These are phyloP conservation scores for Aspergillus funiculosus DNA, from an alignment of 495 filamentous ascomycete genomes.

Conservation along the genomic window DNA sequence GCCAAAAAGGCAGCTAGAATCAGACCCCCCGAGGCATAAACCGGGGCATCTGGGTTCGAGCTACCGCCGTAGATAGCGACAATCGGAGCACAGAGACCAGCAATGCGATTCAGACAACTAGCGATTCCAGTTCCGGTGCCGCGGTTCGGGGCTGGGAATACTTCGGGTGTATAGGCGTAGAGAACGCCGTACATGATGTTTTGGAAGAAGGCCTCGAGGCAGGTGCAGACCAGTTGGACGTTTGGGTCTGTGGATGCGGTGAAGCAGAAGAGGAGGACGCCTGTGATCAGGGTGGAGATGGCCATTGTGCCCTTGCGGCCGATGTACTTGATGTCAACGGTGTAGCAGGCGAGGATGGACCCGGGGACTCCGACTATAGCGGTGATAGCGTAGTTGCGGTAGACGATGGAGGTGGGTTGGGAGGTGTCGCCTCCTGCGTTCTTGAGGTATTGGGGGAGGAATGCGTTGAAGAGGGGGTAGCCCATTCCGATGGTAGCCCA, in stretches of 20 bases:
- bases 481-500: conserved; percentile 55
- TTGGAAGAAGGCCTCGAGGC: conserved; percentile 55
- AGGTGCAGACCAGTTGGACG: conserved; percentile 47
- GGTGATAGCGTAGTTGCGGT: conserved; percentile 58
- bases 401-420: conserved; percentile 43
- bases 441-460: conserved; percentile 53
- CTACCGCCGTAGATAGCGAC: conserved; percentile 47
- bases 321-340: conserved; percentile 53
- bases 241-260: conserved; percentile 44
- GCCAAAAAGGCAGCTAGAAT: conserved; percentile 48
- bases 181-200: conserved; percentile 61
- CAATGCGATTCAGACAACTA: conserved; percentile 52
- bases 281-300: conserved; percentile 48
- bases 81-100: conserved; percentile 53
- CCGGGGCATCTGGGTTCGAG: conserved; percentile 42
- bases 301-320: conserved; percentile 58
- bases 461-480: conserved; percentile 55
- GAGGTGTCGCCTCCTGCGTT: conserved; percentile 30
- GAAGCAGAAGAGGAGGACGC: conserved; percentile 55
- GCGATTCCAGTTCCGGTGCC: conserved; percentile 55
- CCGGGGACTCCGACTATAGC: conserved; percentile 55
- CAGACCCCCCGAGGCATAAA: conserved; percentile 48
- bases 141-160: conserved; percentile 54
- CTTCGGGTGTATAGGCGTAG: conserved; percentile 57
- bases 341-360: conserved; percentile 49